Evolutionary conservation across 345 rosid genomes (phyloP).

Genomic region (Linum lewisii): DNA sequence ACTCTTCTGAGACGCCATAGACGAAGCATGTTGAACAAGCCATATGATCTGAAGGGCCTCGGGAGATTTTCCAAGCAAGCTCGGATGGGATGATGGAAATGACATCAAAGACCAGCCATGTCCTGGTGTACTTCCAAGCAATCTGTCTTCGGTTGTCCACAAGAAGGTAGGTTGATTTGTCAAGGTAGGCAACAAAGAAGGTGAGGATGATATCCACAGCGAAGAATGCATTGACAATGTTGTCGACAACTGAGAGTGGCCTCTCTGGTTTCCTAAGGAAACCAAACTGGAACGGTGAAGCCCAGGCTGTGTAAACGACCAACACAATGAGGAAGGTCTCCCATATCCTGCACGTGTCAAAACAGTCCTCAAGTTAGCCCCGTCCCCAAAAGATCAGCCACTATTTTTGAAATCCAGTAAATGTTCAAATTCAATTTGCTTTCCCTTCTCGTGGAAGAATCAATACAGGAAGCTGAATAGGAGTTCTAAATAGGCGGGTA

Average conservation of each 20-base stretch:
- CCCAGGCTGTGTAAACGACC: conserved; percentile 89
- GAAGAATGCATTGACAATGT: conserved; percentile 82
- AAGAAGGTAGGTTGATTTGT: conserved; percentile 54
- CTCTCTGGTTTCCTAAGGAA: conserved; percentile 45
- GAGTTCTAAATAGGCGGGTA: background rate
- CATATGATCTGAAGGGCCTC: conserved; percentile 40
- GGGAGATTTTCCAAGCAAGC: conserved; percentile 49
- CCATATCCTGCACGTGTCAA: conserved; percentile 56
- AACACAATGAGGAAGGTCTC: conserved; percentile 60
- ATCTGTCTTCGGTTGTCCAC: conserved; percentile 60
- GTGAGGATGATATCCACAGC: conserved; percentile 71
- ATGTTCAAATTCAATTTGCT: too few species aligned
- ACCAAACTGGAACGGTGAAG: conserved; percentile 85
- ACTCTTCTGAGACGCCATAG: conserved; percentile 99
- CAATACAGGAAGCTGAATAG: background rate
- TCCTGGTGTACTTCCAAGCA: conserved; percentile 63
- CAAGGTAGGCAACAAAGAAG: conserved; percentile 81
- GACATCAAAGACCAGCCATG: conserved; percentile 75
- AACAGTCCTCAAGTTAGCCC: background rate
- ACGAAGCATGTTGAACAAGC: conserved; percentile 83
- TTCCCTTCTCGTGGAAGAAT: too few species aligned
- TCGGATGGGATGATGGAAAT: conserved; percentile 76
- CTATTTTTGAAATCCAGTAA: too few species aligned
- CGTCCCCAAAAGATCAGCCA: background rate
- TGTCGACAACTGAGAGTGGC: conserved; percentile 57